Conservation (phyloP, 176 grass and related monocot genomes). For the Zea luxurians region DNA sequence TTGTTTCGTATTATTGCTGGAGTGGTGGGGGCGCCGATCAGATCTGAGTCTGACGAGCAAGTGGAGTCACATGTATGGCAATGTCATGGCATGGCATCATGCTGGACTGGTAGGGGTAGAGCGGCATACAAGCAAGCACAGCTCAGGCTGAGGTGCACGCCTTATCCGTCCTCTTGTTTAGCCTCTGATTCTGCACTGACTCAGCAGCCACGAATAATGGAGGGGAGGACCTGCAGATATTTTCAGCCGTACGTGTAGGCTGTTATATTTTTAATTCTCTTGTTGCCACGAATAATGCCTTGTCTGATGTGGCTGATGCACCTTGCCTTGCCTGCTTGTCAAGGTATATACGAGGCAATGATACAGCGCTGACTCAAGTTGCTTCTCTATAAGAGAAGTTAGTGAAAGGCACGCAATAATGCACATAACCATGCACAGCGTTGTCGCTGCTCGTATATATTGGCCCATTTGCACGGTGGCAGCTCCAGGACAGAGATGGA, state of each 20-base stretch:
- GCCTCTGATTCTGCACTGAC: conserved; percentile 22
- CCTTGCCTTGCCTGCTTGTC: too few species aligned
- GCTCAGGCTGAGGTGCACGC: conserved; percentile 34
- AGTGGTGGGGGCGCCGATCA: neutral
- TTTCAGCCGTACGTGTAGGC: neutral
- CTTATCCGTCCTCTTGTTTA: conserved; percentile 26
- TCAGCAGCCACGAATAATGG: neutral
- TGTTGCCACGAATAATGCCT: too few species aligned
- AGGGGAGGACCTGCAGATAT: neutral
- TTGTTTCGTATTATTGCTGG: conserved; percentile 11
- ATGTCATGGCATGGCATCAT: neutral
- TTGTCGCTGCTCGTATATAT: too few species aligned
- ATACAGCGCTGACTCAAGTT: too few species aligned
- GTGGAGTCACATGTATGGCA: conserved; percentile 4
- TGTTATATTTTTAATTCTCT: neutral
- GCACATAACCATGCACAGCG: too few species aligned
- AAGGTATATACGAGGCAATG: too few species aligned
- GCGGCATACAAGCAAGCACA: neutral
- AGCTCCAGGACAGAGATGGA: too few species aligned
- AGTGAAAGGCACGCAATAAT: too few species aligned
- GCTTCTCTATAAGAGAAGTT: too few species aligned
- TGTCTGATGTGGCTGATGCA: too few species aligned
- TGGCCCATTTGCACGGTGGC: too few species aligned
- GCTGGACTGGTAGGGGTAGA: neutral
- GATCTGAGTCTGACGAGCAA: neutral